Percentiles rank a stretch among this genome's conserved stretches.
These are phyloP conservation scores for Colletotrichum lentis DNA, from an alignment of 2,329 filamentous ascomycete species.

Conservation along the genomic window DNA sequence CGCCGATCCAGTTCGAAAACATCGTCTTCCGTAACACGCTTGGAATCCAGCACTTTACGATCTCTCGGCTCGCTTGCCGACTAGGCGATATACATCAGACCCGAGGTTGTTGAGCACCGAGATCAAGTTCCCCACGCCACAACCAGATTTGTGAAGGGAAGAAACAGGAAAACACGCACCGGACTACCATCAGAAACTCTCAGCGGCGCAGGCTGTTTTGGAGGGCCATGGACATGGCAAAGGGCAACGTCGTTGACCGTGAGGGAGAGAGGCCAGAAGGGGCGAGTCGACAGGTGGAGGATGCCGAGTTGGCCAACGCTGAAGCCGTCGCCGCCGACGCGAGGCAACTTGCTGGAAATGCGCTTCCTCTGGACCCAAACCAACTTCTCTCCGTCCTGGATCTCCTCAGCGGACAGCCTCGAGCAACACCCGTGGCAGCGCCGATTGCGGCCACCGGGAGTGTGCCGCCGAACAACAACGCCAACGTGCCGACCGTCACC, in stretches of 20 bases:
- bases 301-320: conserved; percentile 6
- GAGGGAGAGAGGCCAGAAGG: background rate
- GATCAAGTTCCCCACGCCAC: too few relatives aligned
- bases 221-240: background rate
- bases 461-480: conserved; percentile 30
- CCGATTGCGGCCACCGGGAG: background rate
- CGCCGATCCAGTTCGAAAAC: background rate
- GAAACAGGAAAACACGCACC: background rate
- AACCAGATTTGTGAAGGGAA: background rate
- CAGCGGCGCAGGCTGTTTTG: background rate
- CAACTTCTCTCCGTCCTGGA: conserved; percentile 29
- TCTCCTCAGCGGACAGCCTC: background rate
- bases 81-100: background rate
- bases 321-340: conserved; percentile 17
- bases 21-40: conserved; percentile 22
- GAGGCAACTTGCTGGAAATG: background rate
- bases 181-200: background rate
- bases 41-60: background rate
- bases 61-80: conserved; percentile 21
- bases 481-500: conserved; percentile 33
- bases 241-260: background rate
- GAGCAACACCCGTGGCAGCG: background rate
- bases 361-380: conserved; percentile 26
- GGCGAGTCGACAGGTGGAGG: background rate
- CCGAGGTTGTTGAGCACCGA: too few relatives aligned